Base-by-base conservation (phyloP, 768 basidiomycete species). In the Termitomyces sp. region DNA sequence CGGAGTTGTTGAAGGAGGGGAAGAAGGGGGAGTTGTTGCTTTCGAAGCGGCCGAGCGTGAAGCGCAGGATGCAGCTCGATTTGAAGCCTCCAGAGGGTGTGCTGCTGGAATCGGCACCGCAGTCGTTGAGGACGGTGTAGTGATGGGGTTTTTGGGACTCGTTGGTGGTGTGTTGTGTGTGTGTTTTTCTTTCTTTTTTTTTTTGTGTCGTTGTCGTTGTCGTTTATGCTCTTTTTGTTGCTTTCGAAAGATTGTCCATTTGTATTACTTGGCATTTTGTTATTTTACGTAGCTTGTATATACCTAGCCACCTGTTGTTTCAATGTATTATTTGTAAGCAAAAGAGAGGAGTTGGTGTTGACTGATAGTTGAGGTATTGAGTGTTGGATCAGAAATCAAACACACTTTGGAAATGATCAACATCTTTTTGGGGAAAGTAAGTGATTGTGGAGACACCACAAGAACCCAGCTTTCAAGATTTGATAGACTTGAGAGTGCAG, bases 41-140 rank as follows among this genome's bases (percentile, higher is more conserved):
- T 56, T 78, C 81, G 29, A 90, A 90, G 69, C 79, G 87, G 39
- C 87, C 86, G 34, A 90, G 86, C 60, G 73, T 86, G 58, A 85
- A 87, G 66, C 74, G 80, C 44, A 76, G 77, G 64, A 24, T 48
- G 20, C 39, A 37, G 24, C n/a, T n/a, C n/a, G 49, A 26, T 37
- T 3, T 12, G 51, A 51, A 28, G 45, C n/a, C n/a, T n/a, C n/a
- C n/a, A n/a, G 45, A 55, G 28, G 20, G 37, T 18, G 16, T 29
- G 44, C 31, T 37, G 16, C 54, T 60, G 49, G 52, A 44, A 18
- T 48, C 57, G 41, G 57, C 52, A 42, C 52, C 61, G n/a, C 55
- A 55, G n/a, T 61, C 64, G 16, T 49, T 57, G 13, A 47, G 31
- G 50, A 36, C 48, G 47, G 34, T 55, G 5, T 36, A 51, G 41